Percentiles rank a stretch among this genome's conserved stretches.
Evolutionary conservation across 805 yeast genomes (phyloP).

Genomic region (Yarrowia bubula): DNA sequence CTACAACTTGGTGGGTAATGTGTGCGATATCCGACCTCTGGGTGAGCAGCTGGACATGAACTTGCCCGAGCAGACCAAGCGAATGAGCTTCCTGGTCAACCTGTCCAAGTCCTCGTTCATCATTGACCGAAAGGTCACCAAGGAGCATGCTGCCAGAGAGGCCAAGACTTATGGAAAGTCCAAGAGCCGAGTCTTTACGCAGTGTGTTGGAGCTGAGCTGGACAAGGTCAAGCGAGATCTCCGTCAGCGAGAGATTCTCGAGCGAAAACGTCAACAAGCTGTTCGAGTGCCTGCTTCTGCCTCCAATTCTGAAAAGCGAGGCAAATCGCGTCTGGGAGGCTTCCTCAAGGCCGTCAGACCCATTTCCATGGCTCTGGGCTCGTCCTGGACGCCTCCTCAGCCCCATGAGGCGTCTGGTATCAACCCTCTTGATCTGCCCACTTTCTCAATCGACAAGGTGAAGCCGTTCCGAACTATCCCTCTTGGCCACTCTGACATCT

Average conservation of each 20-base stretch:
- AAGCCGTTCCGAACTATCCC: slow-evolving; percentile 19
- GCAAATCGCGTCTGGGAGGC: slow-evolving; percentile 42
- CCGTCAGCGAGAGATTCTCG: slow-evolving; percentile 44
- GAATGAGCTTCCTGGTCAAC: slow-evolving; percentile 38
- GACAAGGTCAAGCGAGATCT: slow-evolving; percentile 55
- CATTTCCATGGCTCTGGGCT: slow-evolving; percentile 40
- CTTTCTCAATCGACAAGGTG: slow-evolving; percentile 4
- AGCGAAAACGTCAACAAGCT: slow-evolving; percentile 29
- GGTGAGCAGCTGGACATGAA: slow-evolving; percentile 27
- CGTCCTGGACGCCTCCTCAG: slow-evolving; percentile 24
- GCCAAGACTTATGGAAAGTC: slow-evolving; percentile 42
- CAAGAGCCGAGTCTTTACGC: slow-evolving; percentile 46
- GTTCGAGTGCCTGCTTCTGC: slow-evolving; percentile 1
- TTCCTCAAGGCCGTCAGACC: slow-evolving; percentile 44
- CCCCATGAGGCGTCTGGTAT: slow-evolving; percentile 10
- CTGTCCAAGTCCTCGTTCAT: slow-evolving; percentile 34
- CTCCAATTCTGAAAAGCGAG: slow-evolving; percentile 27
- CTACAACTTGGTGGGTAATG: slow-evolving; percentile 57
- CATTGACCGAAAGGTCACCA: slow-evolving; percentile 37
- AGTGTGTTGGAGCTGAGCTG: slow-evolving; percentile 49
- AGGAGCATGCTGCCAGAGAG: slow-evolving; percentile 48
- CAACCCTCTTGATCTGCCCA: slow-evolving; percentile 13
- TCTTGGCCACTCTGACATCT: slow-evolving; percentile 23
- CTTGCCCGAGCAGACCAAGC: slow-evolving; percentile 31
- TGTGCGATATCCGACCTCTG: slow-evolving; percentile 45